Conservation (phyloP, 2,329 filamentous ascomycete species). For the Aspergillus ruber region DNA sequence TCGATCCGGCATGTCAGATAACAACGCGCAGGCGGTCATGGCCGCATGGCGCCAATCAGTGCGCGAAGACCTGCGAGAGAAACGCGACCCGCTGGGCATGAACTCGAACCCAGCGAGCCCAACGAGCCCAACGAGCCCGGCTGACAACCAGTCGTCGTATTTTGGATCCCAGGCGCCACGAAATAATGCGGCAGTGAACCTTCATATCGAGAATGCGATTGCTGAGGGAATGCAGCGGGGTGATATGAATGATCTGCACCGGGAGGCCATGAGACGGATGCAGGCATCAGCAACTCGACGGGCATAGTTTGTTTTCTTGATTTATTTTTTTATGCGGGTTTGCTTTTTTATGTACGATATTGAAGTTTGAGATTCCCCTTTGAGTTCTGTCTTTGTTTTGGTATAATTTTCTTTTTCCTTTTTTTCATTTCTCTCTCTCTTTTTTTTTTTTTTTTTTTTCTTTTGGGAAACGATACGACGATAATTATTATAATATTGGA, state of each 20-base stretch:
- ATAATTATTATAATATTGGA: too few species aligned
- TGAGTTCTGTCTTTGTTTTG: background rate
- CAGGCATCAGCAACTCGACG: slow-evolving; percentile 53
- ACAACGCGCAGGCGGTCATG: slow-evolving; percentile 49
- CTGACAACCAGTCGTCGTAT: slow-evolving; percentile 59
- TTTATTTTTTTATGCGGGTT: slow-evolving; percentile 6
- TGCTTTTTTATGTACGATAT: background rate
- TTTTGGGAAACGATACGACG: too few species aligned
- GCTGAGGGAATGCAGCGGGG: slow-evolving; percentile 71
- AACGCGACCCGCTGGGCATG: slow-evolving; percentile 21
- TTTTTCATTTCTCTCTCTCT: too few species aligned
- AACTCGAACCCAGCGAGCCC: slow-evolving; percentile 3
- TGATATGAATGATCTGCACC: slow-evolving; percentile 68
- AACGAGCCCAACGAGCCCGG: slow-evolving; percentile 34
- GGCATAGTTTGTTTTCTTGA: slow-evolving; percentile 10
- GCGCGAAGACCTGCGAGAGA: slow-evolving; percentile 52
- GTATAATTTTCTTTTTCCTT: background rate
- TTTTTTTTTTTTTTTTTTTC: background rate
- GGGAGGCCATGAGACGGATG: slow-evolving; percentile 73
- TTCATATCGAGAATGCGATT: slow-evolving; percentile 52
- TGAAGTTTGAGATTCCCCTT: background rate
- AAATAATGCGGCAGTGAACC: slow-evolving; percentile 50
- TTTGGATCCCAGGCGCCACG: slow-evolving; percentile 52
- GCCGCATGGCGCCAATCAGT: slow-evolving; percentile 63
- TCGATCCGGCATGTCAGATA: slow-evolving; percentile 8